Percentiles rank a stretch among this genome's conserved stretches.
These are phyloP conservation scores for Pseudocercospora macadamiae DNA, from an alignment of 2,329 filamentous ascomycete species.

Conservation along the genomic window DNA sequence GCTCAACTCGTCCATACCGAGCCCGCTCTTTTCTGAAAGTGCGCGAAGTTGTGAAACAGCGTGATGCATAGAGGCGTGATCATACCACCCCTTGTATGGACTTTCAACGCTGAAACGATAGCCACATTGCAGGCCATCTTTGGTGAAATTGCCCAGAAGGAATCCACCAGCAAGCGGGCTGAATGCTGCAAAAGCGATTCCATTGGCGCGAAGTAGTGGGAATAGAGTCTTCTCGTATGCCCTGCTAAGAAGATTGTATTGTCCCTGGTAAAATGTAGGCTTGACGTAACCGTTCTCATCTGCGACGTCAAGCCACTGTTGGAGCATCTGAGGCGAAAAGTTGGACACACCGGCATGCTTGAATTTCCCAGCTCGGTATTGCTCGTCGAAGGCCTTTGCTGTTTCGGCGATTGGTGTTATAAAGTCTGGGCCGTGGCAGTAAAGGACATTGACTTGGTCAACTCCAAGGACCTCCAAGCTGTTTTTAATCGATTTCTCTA, in stretches of 20 bases:
- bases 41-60: constrained; percentile 44
- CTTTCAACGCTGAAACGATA: constrained; percentile 13
- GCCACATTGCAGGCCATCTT: constrained; percentile 11
- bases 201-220: constrained; percentile 44
- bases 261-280: constrained; percentile 51
- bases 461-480: constrained; percentile 22
- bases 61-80: constrained; percentile 44
- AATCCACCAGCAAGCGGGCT: constrained; percentile 35
- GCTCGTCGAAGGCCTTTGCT: constrained; percentile 46
- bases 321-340: too few relatives aligned
- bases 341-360: too few relatives aligned
- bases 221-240: constrained; percentile 47
- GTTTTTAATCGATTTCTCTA: constrained; percentile 13
- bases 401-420: constrained; percentile 45
- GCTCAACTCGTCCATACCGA: constrained; percentile 46
- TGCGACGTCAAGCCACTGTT: too few relatives aligned
- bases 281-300: constrained; percentile 49
- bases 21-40: constrained; percentile 39
- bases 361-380: constrained; percentile 43
- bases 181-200: constrained; percentile 47
- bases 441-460: constrained; percentile 37
- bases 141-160: constrained; percentile 35
- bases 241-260: constrained; percentile 51
- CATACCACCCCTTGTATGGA: constrained; percentile 41
- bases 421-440: constrained; percentile 48